Evolutionary conservation across 1,139 yeast species (phyloP), one percentile per base, ranked within the genome.

Genomic region (Nakaseomyces uthaithaninus): DNA sequence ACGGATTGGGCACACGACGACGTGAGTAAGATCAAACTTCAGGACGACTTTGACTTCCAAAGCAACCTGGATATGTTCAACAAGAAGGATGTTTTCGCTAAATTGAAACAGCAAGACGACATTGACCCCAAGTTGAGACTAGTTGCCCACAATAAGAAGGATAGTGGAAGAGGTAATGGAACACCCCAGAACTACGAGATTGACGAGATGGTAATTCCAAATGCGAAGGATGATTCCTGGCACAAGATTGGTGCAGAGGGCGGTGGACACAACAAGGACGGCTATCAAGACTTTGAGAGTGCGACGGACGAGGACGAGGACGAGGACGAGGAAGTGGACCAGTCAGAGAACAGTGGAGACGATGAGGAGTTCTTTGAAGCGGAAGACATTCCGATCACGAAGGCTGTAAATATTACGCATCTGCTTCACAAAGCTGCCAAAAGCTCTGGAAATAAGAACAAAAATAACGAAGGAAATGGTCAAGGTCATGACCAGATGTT

Each of bases 1-100:
- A 64, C 64, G 12, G 73, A 70, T 36, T 77, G 82, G 83, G 56
- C 57, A 30, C 72, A 70, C 37, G 71, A 68, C 23, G 77, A 73
- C 45, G 72, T 72, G 3, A 55, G 63, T 14, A 65, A 69, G 39
- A 71, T 76, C 46, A 74, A 74, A 49, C 51, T 65, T 22, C 62
- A 74, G 28, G 76, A 71, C 17, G 96, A 87, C 48, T 89, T 89
- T 63, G 96, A 89, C 59, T 89, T 89, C 61, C 85, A 77, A 44
- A 81, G 87, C 9, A 85, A 83, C 55, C 69, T 87, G 49, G 80
- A 82, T 22, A 75, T 80, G 69, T 89, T 89, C 56, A 94, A 89
- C 61, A 89, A 89, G 60, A 68, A 72, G 46, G 69, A 80, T 6
- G 91, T 87, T 5, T 83, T 89, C 60, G 83, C 81, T 42, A 86